A percentile compares a stretch with the other conserved stretches of the same genome.
Evolutionary conservation across 257 asterid genomes (phyloP).

Genomic region (Solanum etuberosum): DNA sequence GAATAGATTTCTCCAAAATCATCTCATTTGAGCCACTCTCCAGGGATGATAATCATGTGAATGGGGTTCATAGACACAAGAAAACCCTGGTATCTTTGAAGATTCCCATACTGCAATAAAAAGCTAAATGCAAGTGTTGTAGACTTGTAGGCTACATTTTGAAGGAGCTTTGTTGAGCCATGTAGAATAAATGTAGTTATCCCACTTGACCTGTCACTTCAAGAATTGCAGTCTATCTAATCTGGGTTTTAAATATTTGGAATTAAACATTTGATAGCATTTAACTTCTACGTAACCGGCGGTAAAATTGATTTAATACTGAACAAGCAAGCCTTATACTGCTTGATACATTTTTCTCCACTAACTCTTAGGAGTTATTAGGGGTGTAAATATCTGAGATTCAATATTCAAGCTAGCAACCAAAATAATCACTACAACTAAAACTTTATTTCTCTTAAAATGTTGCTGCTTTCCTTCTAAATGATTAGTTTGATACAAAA

Average conservation of each 20-base stretch:
- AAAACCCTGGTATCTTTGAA: neutral
- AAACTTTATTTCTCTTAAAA: neutral
- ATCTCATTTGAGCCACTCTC: neutral
- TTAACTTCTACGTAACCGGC: neutral
- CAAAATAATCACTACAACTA: neutral
- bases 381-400: neutral
- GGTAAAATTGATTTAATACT: neutral
- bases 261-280: neutral
- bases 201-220: neutral
- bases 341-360: neutral
- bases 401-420: neutral
- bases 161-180: neutral
- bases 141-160: neutral
- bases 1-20: neutral
- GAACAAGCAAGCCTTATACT: neutral
- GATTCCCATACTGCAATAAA: neutral
- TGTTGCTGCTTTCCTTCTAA: neutral
- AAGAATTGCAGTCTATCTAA: neutral
- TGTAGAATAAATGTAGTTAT: neutral
- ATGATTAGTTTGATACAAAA: neutral
- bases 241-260: neutral
- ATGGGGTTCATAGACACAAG: neutral
- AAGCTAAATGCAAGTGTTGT: neutral
- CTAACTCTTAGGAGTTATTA: neutral
- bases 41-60: neutral